Conservation (phyloP, 306 rosid species). For the Casuarina glauca region DNA sequence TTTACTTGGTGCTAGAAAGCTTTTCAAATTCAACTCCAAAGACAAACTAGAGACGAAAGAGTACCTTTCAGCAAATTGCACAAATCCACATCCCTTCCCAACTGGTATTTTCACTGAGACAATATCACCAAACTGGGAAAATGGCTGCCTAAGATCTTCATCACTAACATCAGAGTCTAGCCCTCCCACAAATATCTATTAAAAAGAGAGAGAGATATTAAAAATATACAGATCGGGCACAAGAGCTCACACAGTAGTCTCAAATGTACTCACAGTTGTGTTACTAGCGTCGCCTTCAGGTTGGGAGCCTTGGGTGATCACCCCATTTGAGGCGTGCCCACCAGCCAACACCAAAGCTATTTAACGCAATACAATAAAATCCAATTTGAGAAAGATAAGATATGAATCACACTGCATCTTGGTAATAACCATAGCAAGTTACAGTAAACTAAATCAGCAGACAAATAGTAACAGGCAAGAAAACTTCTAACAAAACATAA, state of each 20-base stretch:
- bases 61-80: slow-evolving; percentile 93
- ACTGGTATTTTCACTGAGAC: slow-evolving; percentile 90
- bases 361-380: slow-evolving; percentile 17
- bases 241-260: slow-evolving; percentile 9
- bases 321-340: slow-evolving; percentile 78
- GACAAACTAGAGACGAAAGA: not conserved
- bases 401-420: not conserved
- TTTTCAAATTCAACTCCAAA: not conserved
- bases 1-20: not conserved
- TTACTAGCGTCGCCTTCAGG: slow-evolving; percentile 76
- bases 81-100: slow-evolving; percentile 98
- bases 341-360: slow-evolving; percentile 91
- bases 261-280: slow-evolving; percentile 75
- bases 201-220: slow-evolving; percentile 23
- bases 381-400: not conserved
- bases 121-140: slow-evolving; percentile 86
- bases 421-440: not conserved
- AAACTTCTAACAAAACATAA: not conserved
- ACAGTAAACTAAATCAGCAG: slow-evolving; percentile 20
- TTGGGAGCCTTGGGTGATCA: slow-evolving; percentile 70
- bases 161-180: slow-evolving; percentile 92
- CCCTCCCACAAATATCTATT: slow-evolving; percentile 96
- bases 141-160: slow-evolving; percentile 89
- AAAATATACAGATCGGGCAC: slow-evolving; percentile 11
- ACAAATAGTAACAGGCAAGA: slow-evolving; percentile 9